Evolutionary conservation across 352 stramenopile species (phyloP), one percentile per base, ranked within the genome.

Genomic region (Phytophthora pluvialis): DNA sequence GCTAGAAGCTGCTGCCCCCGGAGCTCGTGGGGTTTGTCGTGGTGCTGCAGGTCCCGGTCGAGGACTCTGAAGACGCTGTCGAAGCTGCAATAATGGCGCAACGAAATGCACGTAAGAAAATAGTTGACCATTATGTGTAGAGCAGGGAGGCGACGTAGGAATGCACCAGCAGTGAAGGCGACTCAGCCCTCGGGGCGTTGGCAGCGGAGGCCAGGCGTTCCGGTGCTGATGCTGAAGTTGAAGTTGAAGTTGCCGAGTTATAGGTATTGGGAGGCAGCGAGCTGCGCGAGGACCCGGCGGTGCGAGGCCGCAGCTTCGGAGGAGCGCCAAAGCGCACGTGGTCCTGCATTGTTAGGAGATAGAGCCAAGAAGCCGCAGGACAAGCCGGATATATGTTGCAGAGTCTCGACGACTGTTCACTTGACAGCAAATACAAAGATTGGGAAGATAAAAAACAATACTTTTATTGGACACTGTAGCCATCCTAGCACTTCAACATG

Each of bases 251-350:
- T 28, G 15, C 32, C 13, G 45, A 61, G 65, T 55, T 47, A 15
- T 54, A 16, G 0, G 3, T 43, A 50, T 48, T 48, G n/a, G 31
- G 12, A 10, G 48, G 51, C 11, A 72, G n/a, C 16, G 35, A 60
- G 15, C 39, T 66, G 21, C 67, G 62, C 5, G 55, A 75, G 1
- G 60, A 48, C 7, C 75, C 76, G 0, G 77, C 77, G 2, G 81
- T 86, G 1, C 81, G 78, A 35, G 79, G 77, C 29, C 79, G 75
- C 39, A 89, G 54, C 42, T 80, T 88, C 10, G 73, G 75, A 10
- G 79, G 67, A 15, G 72, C 75, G 0, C 81, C 81, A 48, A 89
- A 86, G 29, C 65, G 75, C 57, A 78, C 55, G 16, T 88, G 82
- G 46, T 83, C 76, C 28, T 66, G 49, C 70, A 84, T 83, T 3